These are phyloP conservation scores for Cyclotella choctawhatcheeana DNA, from an alignment of 108 stramenopile species.

Conservation along the genomic window DNA sequence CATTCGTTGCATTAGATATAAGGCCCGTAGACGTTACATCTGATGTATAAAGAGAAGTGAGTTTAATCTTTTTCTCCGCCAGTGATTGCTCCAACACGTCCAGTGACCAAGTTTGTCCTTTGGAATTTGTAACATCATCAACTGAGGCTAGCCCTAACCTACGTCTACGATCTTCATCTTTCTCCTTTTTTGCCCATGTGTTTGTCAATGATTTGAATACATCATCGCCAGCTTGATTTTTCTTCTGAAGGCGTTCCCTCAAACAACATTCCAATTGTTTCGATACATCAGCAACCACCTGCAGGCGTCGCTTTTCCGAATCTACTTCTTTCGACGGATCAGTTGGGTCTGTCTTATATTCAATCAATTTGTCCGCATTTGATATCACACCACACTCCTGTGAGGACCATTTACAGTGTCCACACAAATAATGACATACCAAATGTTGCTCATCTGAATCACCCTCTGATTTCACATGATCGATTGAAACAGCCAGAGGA, in stretches of 20 bases:
- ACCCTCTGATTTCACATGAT: conserved; percentile 17
- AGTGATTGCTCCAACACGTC: conserved; percentile 65
- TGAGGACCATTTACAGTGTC: conserved; percentile 50
- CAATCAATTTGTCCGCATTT: conserved; percentile 40
- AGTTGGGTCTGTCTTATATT: conserved; percentile 20
- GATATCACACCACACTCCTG: conserved; percentile 41
- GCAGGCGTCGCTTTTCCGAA: conserved; percentile 26
- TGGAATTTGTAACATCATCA: neutral
- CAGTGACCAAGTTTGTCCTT: conserved; percentile 58
- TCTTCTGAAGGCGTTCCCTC: conserved; percentile 24
- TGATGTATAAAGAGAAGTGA: conserved; percentile 6
- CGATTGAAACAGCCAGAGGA: conserved; percentile 49
- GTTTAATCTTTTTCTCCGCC: conserved; percentile 35
- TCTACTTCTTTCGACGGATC: conserved; percentile 21
- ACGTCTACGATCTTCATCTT: conserved; percentile 38
- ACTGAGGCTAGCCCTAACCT: conserved; percentile 22
- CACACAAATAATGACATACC: conserved; percentile 49
- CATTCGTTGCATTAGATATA: neutral
- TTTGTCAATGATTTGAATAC: conserved; percentile 32
- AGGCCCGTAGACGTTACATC: neutral
- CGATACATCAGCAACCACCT: conserved; percentile 33
- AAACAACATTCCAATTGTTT: conserved; percentile 37
- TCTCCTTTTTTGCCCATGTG: conserved; percentile 42
- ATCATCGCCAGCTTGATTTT: conserved; percentile 31
- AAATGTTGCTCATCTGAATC: conserved; percentile 12